These are phyloP conservation scores for Noccaea caerulescens DNA, from an alignment of 345 rosid genomes.

Conservation along the genomic window DNA sequence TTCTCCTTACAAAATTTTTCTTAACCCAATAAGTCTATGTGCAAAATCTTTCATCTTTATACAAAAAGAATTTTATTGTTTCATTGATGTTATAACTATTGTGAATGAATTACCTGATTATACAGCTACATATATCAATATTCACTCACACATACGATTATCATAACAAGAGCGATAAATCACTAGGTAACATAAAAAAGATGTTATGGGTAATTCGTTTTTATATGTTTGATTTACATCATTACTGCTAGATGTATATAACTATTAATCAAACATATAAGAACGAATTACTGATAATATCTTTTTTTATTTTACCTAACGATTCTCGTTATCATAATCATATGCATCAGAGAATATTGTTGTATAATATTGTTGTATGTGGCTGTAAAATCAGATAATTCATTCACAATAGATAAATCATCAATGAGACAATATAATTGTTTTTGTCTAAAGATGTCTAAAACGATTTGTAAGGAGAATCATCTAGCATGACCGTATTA, in stretches of 20 bases:
- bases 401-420: not conserved
- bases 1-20: slow-evolving; percentile 4
- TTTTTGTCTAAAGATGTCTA: not conserved
- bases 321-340: not conserved
- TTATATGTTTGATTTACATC: not conserved
- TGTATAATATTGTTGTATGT: too few species aligned
- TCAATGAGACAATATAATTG: not conserved
- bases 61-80: not conserved
- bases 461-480: slow-evolving; percentile 5
- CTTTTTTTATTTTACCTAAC: not conserved
- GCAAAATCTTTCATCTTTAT: slow-evolving; percentile 1
- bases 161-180: not conserved
- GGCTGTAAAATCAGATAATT: slow-evolving; percentile 8
- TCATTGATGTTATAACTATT: not conserved
- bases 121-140: slow-evolving; percentile 3
- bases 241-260: not conserved
- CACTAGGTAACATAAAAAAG: not conserved
- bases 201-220: not conserved
- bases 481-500: slow-evolving; percentile 1
- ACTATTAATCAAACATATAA: not conserved
- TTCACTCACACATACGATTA: not conserved
- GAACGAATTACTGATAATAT: not conserved
- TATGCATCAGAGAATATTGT: not conserved
- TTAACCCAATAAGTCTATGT: slow-evolving; percentile 15
- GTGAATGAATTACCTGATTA: not conserved